Evolutionary conservation across 2,329 filamentous ascomycete species (phyloP).

Genomic region (Colletotrichum melonis): DNA sequence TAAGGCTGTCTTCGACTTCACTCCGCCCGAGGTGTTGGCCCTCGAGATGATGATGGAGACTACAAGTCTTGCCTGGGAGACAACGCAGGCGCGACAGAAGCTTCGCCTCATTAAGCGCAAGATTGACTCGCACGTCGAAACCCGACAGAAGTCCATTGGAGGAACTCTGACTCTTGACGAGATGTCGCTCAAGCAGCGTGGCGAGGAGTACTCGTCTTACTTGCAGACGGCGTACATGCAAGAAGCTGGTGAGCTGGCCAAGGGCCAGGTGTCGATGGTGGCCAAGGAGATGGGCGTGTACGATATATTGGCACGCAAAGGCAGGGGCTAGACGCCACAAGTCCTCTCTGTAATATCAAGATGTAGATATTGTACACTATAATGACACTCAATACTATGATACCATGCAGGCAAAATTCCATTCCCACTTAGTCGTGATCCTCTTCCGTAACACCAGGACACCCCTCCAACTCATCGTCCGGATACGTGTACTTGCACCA

Average conservation of each 20-base stretch:
- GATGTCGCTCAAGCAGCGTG: conserved; percentile 49
- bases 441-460: conserved; percentile 88
- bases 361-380: conserved; percentile 25
- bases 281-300: conserved; percentile 58
- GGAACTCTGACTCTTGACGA: conserved; percentile 44
- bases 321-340: conserved; percentile 8
- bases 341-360: conserved; percentile 17
- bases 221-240: conserved; percentile 53
- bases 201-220: conserved; percentile 55
- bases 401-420: not conserved
- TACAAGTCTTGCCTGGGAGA: conserved; percentile 56
- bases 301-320: conserved; percentile 38
- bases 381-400: conserved; percentile 19
- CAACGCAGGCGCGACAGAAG: conserved; percentile 50
- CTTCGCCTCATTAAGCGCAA: conserved; percentile 55
- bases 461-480: conserved; percentile 82
- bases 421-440: conserved; percentile 69
- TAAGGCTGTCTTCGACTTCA: conserved; percentile 55
- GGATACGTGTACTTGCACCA: conserved; percentile 93
- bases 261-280: conserved; percentile 44
- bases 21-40: conserved; percentile 57
- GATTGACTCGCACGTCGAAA: conserved; percentile 47
- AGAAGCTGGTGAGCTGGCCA: conserved; percentile 36
- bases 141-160: conserved; percentile 40
- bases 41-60: conserved; percentile 60